Conservation (phyloP, 441 rosid genomes). For the Pelargonium citronellum region DNA sequence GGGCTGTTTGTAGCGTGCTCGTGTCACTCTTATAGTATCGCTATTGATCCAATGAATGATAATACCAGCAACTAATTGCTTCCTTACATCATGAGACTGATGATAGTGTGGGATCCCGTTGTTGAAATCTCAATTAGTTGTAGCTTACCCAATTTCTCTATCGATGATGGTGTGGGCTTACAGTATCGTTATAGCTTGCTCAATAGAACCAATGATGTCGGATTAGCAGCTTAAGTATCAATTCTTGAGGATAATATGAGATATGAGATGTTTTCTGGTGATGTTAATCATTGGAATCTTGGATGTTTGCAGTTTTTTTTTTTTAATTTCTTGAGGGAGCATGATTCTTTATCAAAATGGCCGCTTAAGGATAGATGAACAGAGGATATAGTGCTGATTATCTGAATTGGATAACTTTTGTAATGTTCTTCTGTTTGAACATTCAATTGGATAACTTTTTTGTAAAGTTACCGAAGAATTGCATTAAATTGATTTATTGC, state of each 20-base stretch:
- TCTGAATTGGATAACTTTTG: not conserved
- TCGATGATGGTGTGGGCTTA: not conserved
- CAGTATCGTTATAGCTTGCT: not conserved
- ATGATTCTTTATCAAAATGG: not conserved
- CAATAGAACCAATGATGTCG: conserved; percentile 9
- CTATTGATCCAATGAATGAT: conserved; percentile 4
- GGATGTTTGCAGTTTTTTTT: conserved; percentile 18
- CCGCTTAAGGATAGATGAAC: conserved; percentile 11
- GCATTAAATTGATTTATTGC: not conserved
- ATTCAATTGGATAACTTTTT: not conserved
- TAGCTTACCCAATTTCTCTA: conserved; percentile 8
- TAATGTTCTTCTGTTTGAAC: not conserved
- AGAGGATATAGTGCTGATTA: not conserved
- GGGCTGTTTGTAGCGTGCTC: not conserved
- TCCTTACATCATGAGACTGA: conserved; percentile 12
- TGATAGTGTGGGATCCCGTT: conserved; percentile 5
- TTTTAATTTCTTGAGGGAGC: conserved; percentile 4
- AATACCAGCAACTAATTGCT: not conserved
- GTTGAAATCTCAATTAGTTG: conserved; percentile 10
- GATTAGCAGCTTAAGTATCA: conserved; percentile 9
- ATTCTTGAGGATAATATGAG: conserved; percentile 13
- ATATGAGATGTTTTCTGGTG: conserved; percentile 11
- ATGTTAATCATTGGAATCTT: conserved; percentile 11
- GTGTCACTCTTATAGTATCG: conserved; percentile 4
- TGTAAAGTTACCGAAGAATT: not conserved